Evolutionary conservation across 2,329 filamentous ascomycete species (phyloP).

Genomic region (Alternaria rosae): DNA sequence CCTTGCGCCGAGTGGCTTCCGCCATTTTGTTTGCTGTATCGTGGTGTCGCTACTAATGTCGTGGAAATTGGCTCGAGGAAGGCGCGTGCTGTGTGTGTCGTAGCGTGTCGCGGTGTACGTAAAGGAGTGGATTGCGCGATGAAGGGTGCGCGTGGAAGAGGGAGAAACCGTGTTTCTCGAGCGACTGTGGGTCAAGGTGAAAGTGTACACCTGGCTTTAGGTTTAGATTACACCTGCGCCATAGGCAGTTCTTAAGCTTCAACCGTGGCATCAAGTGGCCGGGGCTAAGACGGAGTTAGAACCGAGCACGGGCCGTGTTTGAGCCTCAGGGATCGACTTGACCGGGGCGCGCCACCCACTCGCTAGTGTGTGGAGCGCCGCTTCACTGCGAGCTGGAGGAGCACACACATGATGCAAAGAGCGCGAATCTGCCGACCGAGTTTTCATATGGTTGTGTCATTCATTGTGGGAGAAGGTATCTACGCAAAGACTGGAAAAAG

Average conservation of each 20-base stretch:
- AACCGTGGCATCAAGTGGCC: constrained; percentile 44
- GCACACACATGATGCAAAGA: not conserved
- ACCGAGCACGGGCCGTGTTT: constrained; percentile 11
- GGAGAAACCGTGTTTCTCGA: not conserved
- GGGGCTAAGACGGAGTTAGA: constrained; percentile 39
- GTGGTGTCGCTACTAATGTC: not conserved
- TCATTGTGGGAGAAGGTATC: not conserved
- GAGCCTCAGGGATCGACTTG: constrained; percentile 22
- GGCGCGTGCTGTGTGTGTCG: not conserved
- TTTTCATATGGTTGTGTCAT: not conserved
- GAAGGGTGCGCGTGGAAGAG: not conserved
- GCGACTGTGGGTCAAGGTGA: not conserved
- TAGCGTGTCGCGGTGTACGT: not conserved
- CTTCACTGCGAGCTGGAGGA: constrained; percentile 1
- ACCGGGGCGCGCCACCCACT: constrained; percentile 9
- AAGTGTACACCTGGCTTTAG: constrained; percentile 13
- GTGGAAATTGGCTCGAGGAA: not conserved
- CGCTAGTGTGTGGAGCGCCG: constrained; percentile 3
- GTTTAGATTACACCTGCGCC: constrained; percentile 7
- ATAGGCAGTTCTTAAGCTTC: constrained; percentile 11
- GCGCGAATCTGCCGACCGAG: not conserved
- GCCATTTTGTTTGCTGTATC: constrained; percentile 33
- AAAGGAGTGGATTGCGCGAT: not conserved
- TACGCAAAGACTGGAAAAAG: not conserved
- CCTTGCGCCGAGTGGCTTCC: constrained; percentile 27